Conservation (phyloP, 495 filamentous ascomycete species). For the Lophiostoma macrostomum region DNA sequence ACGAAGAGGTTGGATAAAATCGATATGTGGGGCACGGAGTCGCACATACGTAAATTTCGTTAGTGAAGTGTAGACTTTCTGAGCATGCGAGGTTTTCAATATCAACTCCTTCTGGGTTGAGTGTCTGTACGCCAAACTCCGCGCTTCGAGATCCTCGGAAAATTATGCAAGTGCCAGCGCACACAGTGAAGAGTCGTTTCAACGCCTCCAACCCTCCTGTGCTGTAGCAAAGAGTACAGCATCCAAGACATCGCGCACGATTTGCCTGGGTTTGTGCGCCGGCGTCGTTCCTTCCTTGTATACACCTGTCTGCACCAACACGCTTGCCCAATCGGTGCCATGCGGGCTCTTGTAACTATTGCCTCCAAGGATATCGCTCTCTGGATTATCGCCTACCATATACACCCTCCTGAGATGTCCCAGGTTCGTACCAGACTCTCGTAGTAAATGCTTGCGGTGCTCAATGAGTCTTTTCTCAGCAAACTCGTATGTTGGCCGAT, state of each 20-base stretch:
- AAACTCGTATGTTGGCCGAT: constrained; percentile 70
- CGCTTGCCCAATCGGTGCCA: constrained; percentile 72
- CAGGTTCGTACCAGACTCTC: constrained; percentile 35
- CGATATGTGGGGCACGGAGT: neutral
- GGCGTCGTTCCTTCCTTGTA: constrained; percentile 56
- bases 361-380: constrained; percentile 86
- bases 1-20: neutral
- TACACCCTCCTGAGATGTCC: constrained; percentile 66
- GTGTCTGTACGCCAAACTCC: neutral
- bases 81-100: no score
- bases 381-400: constrained; percentile 98
- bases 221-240: constrained; percentile 64
- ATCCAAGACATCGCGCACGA: constrained; percentile 66
- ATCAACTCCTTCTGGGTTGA: no score
- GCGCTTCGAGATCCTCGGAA: no score
- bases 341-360: constrained; percentile 65
- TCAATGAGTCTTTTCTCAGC: constrained; percentile 69
- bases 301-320: constrained; percentile 85
- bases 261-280: constrained; percentile 52
- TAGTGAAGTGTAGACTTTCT: neutral
- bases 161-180: no score
- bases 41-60: neutral
- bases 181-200: no score
- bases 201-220: constrained; percentile 27
- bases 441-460: constrained; percentile 53